These are phyloP conservation scores for Centaurea solstitialis DNA, from an alignment of 129 eudicot species.

Conservation along the genomic window DNA sequence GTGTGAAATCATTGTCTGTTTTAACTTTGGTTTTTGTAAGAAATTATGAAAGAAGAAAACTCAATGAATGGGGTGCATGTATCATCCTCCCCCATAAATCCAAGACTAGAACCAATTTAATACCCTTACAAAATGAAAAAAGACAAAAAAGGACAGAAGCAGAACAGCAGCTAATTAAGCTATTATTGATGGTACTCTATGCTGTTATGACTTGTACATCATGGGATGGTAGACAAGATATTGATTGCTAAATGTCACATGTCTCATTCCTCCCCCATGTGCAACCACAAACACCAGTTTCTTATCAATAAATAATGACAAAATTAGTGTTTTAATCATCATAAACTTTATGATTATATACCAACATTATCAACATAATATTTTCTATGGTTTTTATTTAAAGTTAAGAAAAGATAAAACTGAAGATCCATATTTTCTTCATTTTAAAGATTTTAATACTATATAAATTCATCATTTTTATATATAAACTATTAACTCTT, in stretches of 20 bases:
- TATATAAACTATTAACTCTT: too few relatives aligned
- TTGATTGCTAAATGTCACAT: conserved; percentile 51
- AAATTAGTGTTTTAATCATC: not conserved
- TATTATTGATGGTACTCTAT: conserved; percentile 24
- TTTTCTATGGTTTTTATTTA: too few relatives aligned
- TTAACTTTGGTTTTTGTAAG: not conserved
- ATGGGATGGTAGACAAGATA: conserved; percentile 28
- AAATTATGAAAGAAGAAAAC: not conserved
- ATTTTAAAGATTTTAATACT: too few relatives aligned
- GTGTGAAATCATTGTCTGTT: too few relatives aligned
- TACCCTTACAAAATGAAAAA: not conserved
- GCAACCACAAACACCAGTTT: conserved; percentile 9
- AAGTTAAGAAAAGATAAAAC: too few relatives aligned
- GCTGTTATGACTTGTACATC: conserved; percentile 34
- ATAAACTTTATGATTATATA: not conserved
- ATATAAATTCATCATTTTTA: too few relatives aligned
- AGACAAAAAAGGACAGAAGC: conserved; percentile 28
- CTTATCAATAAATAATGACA: conserved; percentile 7
- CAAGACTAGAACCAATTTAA: conserved; percentile 27
- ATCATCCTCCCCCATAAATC: not conserved
- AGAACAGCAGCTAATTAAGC: conserved; percentile 15
- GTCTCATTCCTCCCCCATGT: conserved; percentile 31
- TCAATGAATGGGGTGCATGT: conserved; percentile 17
- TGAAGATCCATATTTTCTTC: too few relatives aligned
- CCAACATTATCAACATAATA: not conserved